These are phyloP conservation scores for Sarocladiaceae sp. DNA, from an alignment of 2,329 filamentous ascomycete species.

Conservation along the genomic window DNA sequence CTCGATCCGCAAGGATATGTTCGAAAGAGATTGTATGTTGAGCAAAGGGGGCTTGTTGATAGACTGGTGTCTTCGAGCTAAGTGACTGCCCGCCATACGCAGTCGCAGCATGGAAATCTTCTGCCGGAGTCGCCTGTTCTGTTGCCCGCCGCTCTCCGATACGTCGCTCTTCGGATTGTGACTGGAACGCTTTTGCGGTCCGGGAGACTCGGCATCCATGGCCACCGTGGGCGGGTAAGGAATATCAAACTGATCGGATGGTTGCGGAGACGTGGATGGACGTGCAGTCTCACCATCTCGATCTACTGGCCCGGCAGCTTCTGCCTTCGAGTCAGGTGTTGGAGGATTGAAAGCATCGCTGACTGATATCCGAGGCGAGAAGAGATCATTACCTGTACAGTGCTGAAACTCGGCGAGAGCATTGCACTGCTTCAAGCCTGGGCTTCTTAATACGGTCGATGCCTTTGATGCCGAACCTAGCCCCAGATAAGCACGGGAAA, in stretches of 20 bases:
- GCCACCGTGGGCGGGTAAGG: slow-evolving; percentile 22
- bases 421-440: slow-evolving; percentile 26
- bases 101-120: slow-evolving; percentile 27
- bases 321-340: not conserved
- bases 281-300: slow-evolving; percentile 10
- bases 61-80: slow-evolving; percentile 10
- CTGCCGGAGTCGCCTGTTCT: slow-evolving; percentile 16
- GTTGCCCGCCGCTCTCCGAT: not conserved
- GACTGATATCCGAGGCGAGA: slow-evolving; percentile 12
- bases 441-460: slow-evolving; percentile 16
- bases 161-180: not conserved
- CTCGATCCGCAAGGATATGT: not conserved
- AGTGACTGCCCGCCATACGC: slow-evolving; percentile 15
- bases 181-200: not conserved
- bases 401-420: slow-evolving; percentile 25
- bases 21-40: not conserved
- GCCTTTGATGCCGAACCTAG: slow-evolving; percentile 13
- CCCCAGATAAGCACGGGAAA: slow-evolving; percentile 25
- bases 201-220: not conserved
- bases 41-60: not conserved
- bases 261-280: slow-evolving; percentile 15
- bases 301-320: no score
- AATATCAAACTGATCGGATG: slow-evolving; percentile 32
- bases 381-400: slow-evolving; percentile 14
- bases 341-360: slow-evolving; percentile 12